phyloP scores from a whole-genome alignment of 192 early-diverging fungal genomes.

The Backusella tarrabulga region DNA sequence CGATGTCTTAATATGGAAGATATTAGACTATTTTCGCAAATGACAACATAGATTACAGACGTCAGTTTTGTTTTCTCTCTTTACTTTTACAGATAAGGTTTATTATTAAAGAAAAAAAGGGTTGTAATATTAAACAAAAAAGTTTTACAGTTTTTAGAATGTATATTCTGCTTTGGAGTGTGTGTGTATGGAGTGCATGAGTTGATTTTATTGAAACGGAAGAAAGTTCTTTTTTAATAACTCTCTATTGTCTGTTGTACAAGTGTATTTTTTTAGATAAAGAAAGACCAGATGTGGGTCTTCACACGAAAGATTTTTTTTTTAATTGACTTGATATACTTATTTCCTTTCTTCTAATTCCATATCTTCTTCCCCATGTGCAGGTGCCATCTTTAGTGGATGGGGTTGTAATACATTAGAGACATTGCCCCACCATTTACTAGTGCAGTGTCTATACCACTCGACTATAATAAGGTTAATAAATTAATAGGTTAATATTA shows the following conservation, averaged over 20 bases:
- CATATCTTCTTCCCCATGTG: slow-evolving; percentile 9
- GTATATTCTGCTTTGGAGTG: not conserved
- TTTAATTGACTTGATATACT: not conserved
- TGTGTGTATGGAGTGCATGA: not conserved
- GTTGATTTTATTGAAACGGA: not conserved
- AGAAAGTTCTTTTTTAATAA: not conserved
- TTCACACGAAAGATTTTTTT: not conserved
- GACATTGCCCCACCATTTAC: slow-evolving; percentile 63
- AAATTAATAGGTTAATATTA: not conserved
- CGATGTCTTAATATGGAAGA: not conserved
- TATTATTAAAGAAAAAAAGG: not conserved
- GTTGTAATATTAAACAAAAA: not conserved
- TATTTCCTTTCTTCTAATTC: not conserved
- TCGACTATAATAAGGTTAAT: slow-evolving; percentile 37
- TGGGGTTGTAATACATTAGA: slow-evolving; percentile 55
- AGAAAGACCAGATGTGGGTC: not conserved
- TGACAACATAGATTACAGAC: not conserved
- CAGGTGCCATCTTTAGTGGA: slow-evolving; percentile 41
- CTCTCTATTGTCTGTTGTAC: not conserved
- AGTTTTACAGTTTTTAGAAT: not conserved
- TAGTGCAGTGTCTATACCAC: slow-evolving; percentile 52
- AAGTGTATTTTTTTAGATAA: not conserved
- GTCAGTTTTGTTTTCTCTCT: not conserved
- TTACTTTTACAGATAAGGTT: not conserved
- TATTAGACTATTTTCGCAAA: not conserved